These are phyloP conservation scores for Tremella fuciformis DNA, from an alignment of 768 basidiomycete species.

Conservation along the genomic window DNA sequence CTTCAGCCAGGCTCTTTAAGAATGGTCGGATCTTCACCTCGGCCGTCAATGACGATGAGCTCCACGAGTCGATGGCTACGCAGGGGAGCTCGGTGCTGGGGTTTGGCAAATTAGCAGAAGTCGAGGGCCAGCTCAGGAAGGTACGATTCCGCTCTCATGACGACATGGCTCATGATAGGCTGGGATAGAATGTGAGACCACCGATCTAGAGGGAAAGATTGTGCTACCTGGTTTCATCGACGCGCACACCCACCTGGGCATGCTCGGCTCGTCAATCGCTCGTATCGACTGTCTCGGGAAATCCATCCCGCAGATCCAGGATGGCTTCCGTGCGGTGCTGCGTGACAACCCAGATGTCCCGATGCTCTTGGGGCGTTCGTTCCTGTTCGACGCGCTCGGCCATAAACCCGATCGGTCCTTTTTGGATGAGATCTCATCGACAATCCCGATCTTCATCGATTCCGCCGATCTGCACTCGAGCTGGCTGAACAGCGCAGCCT, in stretches of 20 bases:
- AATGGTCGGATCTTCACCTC: conserved; percentile 27
- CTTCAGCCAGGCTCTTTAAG: not conserved
- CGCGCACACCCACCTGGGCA: conserved; percentile 19
- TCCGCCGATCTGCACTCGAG: conserved; percentile 25
- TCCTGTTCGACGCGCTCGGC: conserved; percentile 17
- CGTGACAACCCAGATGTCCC: conserved; percentile 4
- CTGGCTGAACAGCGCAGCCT: conserved; percentile 27
- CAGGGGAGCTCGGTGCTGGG: too few relatives aligned
- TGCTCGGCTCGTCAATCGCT: conserved; percentile 8
- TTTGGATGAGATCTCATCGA: conserved; percentile 23
- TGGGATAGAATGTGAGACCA: not conserved
- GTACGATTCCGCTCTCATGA: conserved; percentile 1
- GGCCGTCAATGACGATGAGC: not conserved
- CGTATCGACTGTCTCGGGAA: conserved; percentile 6
- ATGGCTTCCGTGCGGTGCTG: conserved; percentile 3
- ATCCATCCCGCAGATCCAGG: conserved; percentile 14
- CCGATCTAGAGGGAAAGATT: conserved; percentile 20
- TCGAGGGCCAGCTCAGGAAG: too few relatives aligned
- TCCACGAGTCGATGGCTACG: conserved; percentile 12
- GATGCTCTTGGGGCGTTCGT: conserved; percentile 16
- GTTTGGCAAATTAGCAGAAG: too few relatives aligned
- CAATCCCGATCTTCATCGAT: conserved; percentile 29
- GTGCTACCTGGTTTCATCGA: conserved; percentile 27
- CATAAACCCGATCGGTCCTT: conserved; percentile 10
- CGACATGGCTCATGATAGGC: conserved; percentile 9